Base-by-base conservation (phyloP, 1,139 yeast species). In the Kodamaea plutei region DNA sequence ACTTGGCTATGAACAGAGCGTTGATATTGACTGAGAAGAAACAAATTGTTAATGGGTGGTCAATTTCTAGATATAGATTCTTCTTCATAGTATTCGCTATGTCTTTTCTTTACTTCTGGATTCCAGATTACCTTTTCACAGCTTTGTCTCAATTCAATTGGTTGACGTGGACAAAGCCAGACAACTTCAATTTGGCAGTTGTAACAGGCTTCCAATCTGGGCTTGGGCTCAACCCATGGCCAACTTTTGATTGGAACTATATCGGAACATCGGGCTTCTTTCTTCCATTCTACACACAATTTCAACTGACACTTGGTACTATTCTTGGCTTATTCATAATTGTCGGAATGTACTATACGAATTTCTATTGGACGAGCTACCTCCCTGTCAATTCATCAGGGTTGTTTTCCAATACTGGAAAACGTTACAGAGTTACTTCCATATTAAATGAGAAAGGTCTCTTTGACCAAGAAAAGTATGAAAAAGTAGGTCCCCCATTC, bases 401-500 rank as follows among this genome's bases (percentile, higher is more conserved):
- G 3, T 19, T 44, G 16, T 45, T 29, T 30, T 35, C 37, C 10
- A 47, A 45, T 31, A 40, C 31, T 6, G 50, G 51, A 1, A 31
- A 30, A 8, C 23, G 21, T 5, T 46, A 45, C 31, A 26, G 27
- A 8, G 44, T 43, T 7, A 23, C 28, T 5, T 9, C 20, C 3
- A 31, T 46, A 7, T 25, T 46, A 7, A 23, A 41, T 23, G 28
- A 29, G 9, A 20, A 37, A 8, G 35, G 36, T 13, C 26, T 32
- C 18, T 41, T 45, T 21, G 44, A 39, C 17, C 8, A 42, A 2
- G 35, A 25, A n/a, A 44, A 45, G 27, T 46, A 46, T 30, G 25
- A 39, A 8, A 37, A 51, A 39, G n/a, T 43, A 52, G 42, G 72
- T 1, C 77, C 76, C 2, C 67, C 69, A 28, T 63, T 50, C 38